Evolutionary conservation across 2,329 filamentous ascomycete genomes (phyloP).

Genomic region (Meredithiella fracta): DNA sequence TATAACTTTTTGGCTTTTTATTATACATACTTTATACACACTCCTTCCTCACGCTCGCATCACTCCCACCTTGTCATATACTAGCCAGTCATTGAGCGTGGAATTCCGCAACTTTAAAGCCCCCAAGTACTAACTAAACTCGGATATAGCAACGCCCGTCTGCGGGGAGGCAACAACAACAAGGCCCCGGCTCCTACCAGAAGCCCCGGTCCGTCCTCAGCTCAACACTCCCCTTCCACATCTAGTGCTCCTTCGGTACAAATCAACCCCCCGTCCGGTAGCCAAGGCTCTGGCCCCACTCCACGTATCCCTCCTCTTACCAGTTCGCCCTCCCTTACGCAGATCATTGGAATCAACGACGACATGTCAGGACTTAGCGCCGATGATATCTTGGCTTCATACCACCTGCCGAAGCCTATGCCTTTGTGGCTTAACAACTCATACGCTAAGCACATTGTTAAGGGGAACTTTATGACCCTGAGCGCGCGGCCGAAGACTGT

Average conservation of each 20-base stretch:
- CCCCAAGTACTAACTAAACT: neutral
- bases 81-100: neutral
- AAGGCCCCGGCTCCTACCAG: constrained; percentile 35
- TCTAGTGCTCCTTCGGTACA: constrained; percentile 10
- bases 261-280: constrained; percentile 6
- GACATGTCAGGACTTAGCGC: constrained; percentile 30
- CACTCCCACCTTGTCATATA: neutral
- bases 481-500: constrained; percentile 86
- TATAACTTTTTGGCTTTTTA: no score
- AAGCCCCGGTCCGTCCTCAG: constrained; percentile 33
- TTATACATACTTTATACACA: no score
- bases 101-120: neutral
- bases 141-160: constrained; percentile 20
- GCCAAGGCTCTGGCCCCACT: constrained; percentile 8
- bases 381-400: constrained; percentile 40
- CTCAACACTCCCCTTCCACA: constrained; percentile 26
- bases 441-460: constrained; percentile 76
- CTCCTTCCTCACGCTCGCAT: neutral
- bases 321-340: constrained; percentile 46
- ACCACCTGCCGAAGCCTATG: constrained; percentile 48
- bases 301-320: constrained; percentile 42
- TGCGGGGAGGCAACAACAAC: constrained; percentile 14
- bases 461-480: constrained; percentile 93
- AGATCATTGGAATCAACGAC: constrained; percentile 54
- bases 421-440: constrained; percentile 61